Base-by-base conservation (phyloP, 1,284 basidiomycete genomes). In the Coriolopsis trogii region DNA sequence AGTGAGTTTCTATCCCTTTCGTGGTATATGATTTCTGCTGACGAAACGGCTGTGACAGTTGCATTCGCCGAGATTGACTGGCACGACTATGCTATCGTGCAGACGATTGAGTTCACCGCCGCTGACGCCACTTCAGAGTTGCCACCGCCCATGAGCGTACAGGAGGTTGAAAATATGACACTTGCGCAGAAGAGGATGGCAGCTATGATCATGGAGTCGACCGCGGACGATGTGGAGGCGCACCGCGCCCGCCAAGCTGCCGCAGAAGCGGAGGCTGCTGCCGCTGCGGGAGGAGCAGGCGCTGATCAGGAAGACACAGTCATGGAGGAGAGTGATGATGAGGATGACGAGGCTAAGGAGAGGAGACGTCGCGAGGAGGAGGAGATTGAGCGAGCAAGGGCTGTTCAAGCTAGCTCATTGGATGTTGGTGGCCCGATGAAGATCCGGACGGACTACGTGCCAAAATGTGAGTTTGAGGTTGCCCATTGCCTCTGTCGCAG, bases 61-160 rank as follows among this genome's bases (percentile, higher is more conserved):
- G 94, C 93, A 8, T 95, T 98, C 67, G 91, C 93, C 41, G 92
- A 95, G 67, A 98, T 99, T 66, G 97, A 99, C 69, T 99, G 97
- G 97, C 94, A 99, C 66, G 97, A 99, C 72, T 99, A 98, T 74
- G 93, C 95, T 45, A 93, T 98, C 53, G 97, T 98, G 15, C 94
- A 98, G 67, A 99, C 96, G 18, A 98, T 99, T 62, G 97, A 99
- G 70, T 97, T 99, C 65, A 99, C 97, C 9, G 85, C 89, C 44
- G 89, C 89, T 4, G 97, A 99, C 68, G 87, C 91, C 53, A 85
- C 87, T 36, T 87, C 95, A 24, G 95, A 98, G 65, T 77, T 99
- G 23, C 97, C 97, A 9, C 88, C 93, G 21, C 97, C 97, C 0
- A 96, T 96, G 82, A 95, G 85, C 61, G 84, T 98, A 25, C 87